Conservation (phyloP, 1,284 basidiomycete species). For the Sporisorium graminicola region DNA sequence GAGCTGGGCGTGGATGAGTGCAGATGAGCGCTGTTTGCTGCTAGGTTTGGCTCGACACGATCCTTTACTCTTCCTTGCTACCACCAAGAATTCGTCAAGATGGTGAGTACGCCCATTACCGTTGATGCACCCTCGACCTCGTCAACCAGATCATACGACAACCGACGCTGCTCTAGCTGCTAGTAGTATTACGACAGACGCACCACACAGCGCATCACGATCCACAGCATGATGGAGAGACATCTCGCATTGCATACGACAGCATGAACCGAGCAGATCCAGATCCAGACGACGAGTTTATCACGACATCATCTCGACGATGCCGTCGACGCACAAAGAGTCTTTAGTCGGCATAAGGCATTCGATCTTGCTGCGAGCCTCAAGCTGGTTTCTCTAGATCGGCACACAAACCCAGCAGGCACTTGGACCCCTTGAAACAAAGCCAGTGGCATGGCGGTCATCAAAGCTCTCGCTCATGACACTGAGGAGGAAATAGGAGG, state of each 20-base stretch:
- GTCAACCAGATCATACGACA: slow-evolving; percentile 30
- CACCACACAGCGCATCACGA: background rate
- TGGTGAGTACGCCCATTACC: slow-evolving; percentile 38
- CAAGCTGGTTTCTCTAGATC: background rate
- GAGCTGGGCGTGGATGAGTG: too few relatives aligned
- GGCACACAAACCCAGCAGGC: background rate
- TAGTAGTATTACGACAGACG: background rate
- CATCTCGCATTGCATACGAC: background rate
- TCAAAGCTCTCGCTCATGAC: background rate
- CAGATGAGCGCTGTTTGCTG: slow-evolving; percentile 24
- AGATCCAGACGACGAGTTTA: background rate
- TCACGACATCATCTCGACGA: background rate
- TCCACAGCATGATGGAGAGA: background rate
- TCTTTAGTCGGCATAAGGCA: background rate
- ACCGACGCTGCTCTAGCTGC: slow-evolving; percentile 15
- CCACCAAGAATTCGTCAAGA: slow-evolving; percentile 59
- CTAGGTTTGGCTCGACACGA: slow-evolving; percentile 35
- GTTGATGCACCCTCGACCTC: slow-evolving; percentile 16
- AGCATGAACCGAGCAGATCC: background rate
- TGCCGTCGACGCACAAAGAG: too few relatives aligned
- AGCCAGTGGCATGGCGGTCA: background rate
- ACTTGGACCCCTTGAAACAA: background rate
- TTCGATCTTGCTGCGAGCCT: background rate
- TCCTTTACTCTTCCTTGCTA: slow-evolving; percentile 44
- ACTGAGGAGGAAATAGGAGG: background rate